These are phyloP conservation scores for Funneliformis caledonium DNA, from an alignment of 371 early-diverging fungal genomes.

Conservation along the genomic window DNA sequence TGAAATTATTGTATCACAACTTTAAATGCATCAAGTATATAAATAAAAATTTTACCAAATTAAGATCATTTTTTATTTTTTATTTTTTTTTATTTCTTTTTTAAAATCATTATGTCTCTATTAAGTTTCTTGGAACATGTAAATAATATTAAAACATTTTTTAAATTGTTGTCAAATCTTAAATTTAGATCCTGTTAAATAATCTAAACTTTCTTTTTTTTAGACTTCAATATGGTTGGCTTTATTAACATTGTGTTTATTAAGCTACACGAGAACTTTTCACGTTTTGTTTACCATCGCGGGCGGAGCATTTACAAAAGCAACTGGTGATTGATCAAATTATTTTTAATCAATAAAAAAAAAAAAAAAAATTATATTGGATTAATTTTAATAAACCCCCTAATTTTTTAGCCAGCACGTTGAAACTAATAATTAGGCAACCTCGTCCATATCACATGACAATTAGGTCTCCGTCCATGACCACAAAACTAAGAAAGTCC, in stretches of 20 bases:
- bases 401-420: constrained; percentile 3
- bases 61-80: too few species aligned
- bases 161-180: too few species aligned
- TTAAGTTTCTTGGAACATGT: too few species aligned
- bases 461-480: neutral
- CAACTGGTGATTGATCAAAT: constrained; percentile 1
- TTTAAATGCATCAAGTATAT: too few species aligned
- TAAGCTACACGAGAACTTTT: constrained; percentile 17
- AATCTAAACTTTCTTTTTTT: neutral
- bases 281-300: constrained; percentile 13
- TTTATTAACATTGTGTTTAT: neutral
- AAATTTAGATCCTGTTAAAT: neutral
- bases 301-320: neutral
- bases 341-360: neutral
- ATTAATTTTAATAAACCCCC: neutral
- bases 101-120: too few species aligned
- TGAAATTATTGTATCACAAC: too few species aligned
- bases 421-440: constrained; percentile 32
- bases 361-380: neutral
- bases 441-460: constrained; percentile 31
- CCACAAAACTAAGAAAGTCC: neutral
- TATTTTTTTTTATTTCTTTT: too few species aligned
- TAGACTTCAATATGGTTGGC: constrained; percentile 28
- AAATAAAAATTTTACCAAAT: too few species aligned
- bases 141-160: too few species aligned